phyloP scores from a whole-genome alignment of 306 rosid genomes.

The Begonia loranthoides region DNA sequence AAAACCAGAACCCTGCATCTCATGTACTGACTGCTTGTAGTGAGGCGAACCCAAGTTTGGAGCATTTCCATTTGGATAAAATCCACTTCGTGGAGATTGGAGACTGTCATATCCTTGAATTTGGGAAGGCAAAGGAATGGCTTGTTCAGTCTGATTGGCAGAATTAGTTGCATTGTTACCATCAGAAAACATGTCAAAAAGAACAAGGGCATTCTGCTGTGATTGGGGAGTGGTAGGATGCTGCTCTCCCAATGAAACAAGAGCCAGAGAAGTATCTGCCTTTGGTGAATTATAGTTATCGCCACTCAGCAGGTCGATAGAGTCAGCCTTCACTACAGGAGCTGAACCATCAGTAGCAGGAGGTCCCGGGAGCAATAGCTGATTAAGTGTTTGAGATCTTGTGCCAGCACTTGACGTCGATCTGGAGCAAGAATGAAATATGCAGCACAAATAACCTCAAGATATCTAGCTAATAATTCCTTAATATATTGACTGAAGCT shows the following conservation, averaged over 20 bases:
- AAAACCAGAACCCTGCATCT: conserved; percentile 34
- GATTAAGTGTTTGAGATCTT: conserved; percentile 51
- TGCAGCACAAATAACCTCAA: neutral
- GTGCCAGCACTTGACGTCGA: conserved; percentile 41
- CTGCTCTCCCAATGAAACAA: conserved; percentile 72
- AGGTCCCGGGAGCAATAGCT: conserved; percentile 56
- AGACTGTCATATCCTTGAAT: conserved; percentile 45
- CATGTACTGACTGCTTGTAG: conserved; percentile 41
- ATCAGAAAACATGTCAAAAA: conserved; percentile 56
- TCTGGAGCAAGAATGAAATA: conserved; percentile 23
- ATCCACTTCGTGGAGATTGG: conserved; percentile 44
- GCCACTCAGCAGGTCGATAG: conserved; percentile 92
- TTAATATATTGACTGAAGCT: too few species aligned
- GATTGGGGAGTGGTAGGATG: conserved; percentile 41
- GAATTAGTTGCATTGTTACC: conserved; percentile 25
- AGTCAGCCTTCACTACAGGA: conserved; percentile 30
- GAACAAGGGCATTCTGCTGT: conserved; percentile 75
- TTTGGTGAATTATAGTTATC: conserved; percentile 70
- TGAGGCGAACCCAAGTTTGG: conserved; percentile 39
- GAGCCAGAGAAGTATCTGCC: conserved; percentile 62
- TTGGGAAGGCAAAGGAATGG: conserved; percentile 29
- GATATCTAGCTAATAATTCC: neutral
- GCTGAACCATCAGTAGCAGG: conserved; percentile 32
- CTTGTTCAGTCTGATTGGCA: conserved; percentile 29
- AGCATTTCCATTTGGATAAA: conserved; percentile 41